Percentiles rank a stretch among this genome's conserved stretches.
phyloP scores from a whole-genome alignment of 1,284 basidiomycete genomes.

The Irpex sp. region DNA sequence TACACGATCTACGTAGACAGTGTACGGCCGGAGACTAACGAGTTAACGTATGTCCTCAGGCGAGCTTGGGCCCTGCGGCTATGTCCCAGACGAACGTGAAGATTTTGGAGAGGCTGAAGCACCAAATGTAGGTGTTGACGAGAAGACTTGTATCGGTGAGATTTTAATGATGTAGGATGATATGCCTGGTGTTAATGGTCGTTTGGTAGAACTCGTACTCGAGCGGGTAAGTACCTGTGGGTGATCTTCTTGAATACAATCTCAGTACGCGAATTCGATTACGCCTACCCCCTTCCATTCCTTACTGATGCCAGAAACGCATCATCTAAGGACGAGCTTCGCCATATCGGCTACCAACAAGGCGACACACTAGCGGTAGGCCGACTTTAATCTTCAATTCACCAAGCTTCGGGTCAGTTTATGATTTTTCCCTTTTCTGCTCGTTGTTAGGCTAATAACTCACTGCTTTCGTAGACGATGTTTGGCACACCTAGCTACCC shows the following conservation, averaged over 20 bases:
- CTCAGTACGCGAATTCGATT: too few relatives aligned
- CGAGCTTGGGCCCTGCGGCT: constrained; percentile 28
- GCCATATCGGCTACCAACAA: too few relatives aligned
- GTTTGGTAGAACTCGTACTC: too few relatives aligned
- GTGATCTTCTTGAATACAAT: too few relatives aligned
- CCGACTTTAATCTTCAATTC: too few relatives aligned
- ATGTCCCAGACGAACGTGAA: constrained; percentile 45
- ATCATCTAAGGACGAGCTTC: constrained; percentile 57
- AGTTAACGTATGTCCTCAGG: constrained; percentile 23
- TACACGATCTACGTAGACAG: not conserved
- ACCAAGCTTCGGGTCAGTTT: constrained; percentile 32
- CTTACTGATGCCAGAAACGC: constrained; percentile 1
- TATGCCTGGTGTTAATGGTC: too few relatives aligned
- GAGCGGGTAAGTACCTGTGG: constrained; percentile 30
- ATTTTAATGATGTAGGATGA: too few relatives aligned
- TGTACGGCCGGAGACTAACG: constrained; percentile 31
- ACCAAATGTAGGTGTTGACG: constrained; percentile 30
- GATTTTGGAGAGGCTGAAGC: constrained; percentile 54
- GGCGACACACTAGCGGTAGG: too few relatives aligned
- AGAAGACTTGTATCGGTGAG: too few relatives aligned
- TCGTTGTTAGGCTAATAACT: not conserved
- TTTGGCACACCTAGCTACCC: constrained; percentile 87
- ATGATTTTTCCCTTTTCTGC: constrained; percentile 18
- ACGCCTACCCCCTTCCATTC: not conserved
- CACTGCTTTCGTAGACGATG: constrained; percentile 57